Base-by-base conservation (phyloP, 2,329 filamentous ascomycete species). In the Aspergillus sp. region DNA sequence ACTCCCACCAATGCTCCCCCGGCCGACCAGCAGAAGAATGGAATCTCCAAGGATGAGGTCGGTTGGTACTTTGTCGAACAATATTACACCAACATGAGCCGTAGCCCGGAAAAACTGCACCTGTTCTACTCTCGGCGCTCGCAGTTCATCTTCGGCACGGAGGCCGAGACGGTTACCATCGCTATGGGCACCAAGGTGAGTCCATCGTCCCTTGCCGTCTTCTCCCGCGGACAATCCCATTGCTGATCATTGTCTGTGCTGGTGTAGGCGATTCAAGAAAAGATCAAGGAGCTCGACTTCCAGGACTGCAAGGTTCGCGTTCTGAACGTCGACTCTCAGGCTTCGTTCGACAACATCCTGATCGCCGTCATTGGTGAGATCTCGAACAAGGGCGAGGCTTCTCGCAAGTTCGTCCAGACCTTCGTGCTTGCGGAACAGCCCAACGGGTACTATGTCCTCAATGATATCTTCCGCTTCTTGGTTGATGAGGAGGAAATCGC, bases 51-150 rank as follows among this genome's bases (percentile, higher is more conserved):
- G 79, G 91, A 96, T 72, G 90, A 97, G 78, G 91, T 99, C 62
- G 94, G 91, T 74, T 99, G 94, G 94, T 97, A 93, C 79, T 99
- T 99, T 65, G 94, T 99, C 53, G 92, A 97, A 82, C 91, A 96
- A 76, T 99, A 96, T 81, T 99, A 99, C 78, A 97, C 90, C 64
- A 99, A 91, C 57, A 79, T 99, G 69, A 96, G 92, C 84, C 92
- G 93, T 76, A 89, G 80, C 61, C 92, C 94, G 19, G 91, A 96
- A 70, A 95, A 94, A 76, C 88, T 99, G 65, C 93, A 85, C 74
- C 85, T 97, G 49, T 99, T 96, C 81, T 97, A 97, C 77, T 88
- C 90, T 77, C 96, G 96, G 77, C 87, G 86, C 60, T 97, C 94
- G 51, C 92, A 96, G 76, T 93, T 96, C 66, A 91, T 97, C 56